These are phyloP conservation scores for Salvia hispanica DNA, from an alignment of 257 asterid genomes.

Conservation along the genomic window DNA sequence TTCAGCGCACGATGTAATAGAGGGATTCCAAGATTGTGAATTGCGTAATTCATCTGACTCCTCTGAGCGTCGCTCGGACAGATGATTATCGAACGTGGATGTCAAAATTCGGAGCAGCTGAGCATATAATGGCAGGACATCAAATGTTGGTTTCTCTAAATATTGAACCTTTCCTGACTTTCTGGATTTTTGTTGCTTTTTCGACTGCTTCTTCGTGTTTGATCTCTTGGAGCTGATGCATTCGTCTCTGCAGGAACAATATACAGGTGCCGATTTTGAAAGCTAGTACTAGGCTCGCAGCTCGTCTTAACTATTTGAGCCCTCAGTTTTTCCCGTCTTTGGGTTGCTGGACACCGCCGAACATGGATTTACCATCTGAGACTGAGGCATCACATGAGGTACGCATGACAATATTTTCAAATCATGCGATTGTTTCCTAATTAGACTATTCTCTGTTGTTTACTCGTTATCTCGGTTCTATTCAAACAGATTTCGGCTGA, in stretches of 20 bases:
- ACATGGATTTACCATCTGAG: conserved; percentile 40
- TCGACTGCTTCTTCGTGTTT: conserved; percentile 25
- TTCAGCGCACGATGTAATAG: conserved; percentile 42
- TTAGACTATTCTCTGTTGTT: neutral
- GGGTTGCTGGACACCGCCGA: conserved; percentile 67
- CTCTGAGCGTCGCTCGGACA: conserved; percentile 53
- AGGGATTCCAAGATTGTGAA: conserved; percentile 67
- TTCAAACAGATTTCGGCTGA: conserved; percentile 63
- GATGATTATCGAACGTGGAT: conserved; percentile 75
- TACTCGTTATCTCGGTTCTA: conserved; percentile 33
- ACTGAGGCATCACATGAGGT: conserved; percentile 44
- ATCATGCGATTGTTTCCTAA: neutral
- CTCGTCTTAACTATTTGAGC: conserved; percentile 80
- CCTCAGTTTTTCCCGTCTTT: conserved; percentile 94
- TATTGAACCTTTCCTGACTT: neutral
- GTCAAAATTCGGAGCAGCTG: conserved; percentile 81
- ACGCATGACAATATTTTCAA: conserved; percentile 5
- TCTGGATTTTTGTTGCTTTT: conserved; percentile 4
- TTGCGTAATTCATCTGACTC: conserved; percentile 84
- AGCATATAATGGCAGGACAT: conserved; percentile 98
- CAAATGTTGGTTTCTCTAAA: conserved; percentile 59
- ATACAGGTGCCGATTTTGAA: conserved; percentile 83
- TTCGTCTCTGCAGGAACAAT: conserved; percentile 59
- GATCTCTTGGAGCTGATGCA: conserved; percentile 16
- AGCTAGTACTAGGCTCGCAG: conserved; percentile 82